These are phyloP conservation scores for Dendrostoma leiphaemia DNA, from an alignment of 2,329 filamentous ascomycete genomes.

Conservation along the genomic window DNA sequence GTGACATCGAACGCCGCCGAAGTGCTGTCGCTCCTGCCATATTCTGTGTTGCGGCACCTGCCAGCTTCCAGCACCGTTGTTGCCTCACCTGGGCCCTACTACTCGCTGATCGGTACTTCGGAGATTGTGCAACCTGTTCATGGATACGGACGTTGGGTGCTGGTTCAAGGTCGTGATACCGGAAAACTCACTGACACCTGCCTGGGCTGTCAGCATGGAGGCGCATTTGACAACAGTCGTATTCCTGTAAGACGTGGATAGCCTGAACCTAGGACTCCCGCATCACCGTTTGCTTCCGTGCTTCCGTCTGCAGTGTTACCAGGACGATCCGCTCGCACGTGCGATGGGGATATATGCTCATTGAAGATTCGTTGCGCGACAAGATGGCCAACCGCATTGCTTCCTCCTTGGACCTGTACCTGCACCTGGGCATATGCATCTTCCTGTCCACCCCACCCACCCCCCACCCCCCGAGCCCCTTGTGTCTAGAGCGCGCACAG, in stretches of 20 bases:
- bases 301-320: slow-evolving; percentile 8
- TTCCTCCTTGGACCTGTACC: not conserved
- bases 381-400: not conserved
- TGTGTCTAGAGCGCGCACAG: slow-evolving; percentile 9
- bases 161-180: slow-evolving; percentile 1
- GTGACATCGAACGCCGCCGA: not conserved
- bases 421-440: not conserved
- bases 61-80: not conserved
- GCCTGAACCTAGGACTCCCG: not conserved
- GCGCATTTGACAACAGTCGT: not conserved
- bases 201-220: not conserved
- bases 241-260: slow-evolving; percentile 2
- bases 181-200: not conserved
- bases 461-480: not conserved
- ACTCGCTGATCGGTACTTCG: not conserved
- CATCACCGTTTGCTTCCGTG: not conserved
- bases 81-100: not conserved
- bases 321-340: not conserved
- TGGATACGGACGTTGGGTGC: not conserved
- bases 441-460: too few relatives aligned
- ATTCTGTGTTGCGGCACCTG: not conserved
- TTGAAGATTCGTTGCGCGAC: slow-evolving; percentile 2
- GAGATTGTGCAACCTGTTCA: not conserved
- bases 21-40: slow-evolving; percentile 11
- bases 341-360: not conserved